These are phyloP conservation scores for Pyrrhoderma lamaoense DNA, from an alignment of 1,284 basidiomycete species.

Conservation along the genomic window DNA sequence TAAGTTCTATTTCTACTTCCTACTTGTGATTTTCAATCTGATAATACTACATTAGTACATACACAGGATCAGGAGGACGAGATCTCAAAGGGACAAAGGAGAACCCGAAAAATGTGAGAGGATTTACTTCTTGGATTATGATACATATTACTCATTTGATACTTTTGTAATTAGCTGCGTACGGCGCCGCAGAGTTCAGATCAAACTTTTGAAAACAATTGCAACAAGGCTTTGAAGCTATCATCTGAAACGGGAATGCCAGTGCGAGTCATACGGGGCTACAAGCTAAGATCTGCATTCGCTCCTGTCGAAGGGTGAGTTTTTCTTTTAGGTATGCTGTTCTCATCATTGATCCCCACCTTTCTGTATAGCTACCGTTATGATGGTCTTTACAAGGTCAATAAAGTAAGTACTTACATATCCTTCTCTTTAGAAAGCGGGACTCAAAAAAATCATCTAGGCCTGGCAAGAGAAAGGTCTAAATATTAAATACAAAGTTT, in stretches of 20 bases:
- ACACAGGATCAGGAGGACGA: conserved; percentile 74
- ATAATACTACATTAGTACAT: conserved; percentile 47
- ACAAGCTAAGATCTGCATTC: conserved; percentile 60
- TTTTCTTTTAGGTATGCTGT: background rate
- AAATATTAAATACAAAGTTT: conserved; percentile 58
- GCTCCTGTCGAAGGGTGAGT: conserved; percentile 65
- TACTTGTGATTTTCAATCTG: background rate
- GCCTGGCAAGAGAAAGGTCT: conserved; percentile 65
- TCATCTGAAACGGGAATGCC: conserved; percentile 70
- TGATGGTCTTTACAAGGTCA: conserved; percentile 73
- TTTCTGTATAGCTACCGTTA: conserved; percentile 61
- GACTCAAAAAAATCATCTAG: conserved; percentile 28
- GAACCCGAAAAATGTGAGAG: conserved; percentile 69
- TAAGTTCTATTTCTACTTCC: conserved; percentile 34
- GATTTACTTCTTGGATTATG: conserved; percentile 20
- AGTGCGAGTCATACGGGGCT: conserved; percentile 77
- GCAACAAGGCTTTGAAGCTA: conserved; percentile 62
- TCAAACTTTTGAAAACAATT: conserved; percentile 64
- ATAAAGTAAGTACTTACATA: conserved; percentile 40
- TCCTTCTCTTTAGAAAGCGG: background rate
- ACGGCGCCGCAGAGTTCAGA: conserved; percentile 78
- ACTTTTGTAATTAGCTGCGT: conserved; percentile 46
- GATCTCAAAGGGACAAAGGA: conserved; percentile 73
- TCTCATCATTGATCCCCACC: background rate
- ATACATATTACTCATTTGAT: conserved; percentile 4